Percentiles rank a stretch among this genome's conserved stretches.
Conservation (phyloP, 805 yeast genomes). For the Suhomyces xylopsoci region DNA sequence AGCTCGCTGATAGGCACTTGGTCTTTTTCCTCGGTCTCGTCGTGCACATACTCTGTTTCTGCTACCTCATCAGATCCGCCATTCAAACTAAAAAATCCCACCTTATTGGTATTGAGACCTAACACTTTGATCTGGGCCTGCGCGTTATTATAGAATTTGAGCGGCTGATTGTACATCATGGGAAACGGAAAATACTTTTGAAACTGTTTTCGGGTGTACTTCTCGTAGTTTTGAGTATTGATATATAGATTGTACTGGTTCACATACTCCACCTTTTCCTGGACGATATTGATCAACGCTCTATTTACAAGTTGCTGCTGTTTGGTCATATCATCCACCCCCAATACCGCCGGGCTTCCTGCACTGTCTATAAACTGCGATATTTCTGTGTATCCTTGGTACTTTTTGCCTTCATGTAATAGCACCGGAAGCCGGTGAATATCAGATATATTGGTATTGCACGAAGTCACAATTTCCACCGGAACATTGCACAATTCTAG, state of each 20-base stretch:
- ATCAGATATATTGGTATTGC: conserved; percentile 54
- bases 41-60: conserved; percentile 30
- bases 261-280: conserved; percentile 41
- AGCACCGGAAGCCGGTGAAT: conserved; percentile 51
- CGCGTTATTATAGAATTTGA: conserved; percentile 39
- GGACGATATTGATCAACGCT: conserved; percentile 43
- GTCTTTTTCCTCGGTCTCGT: conserved; percentile 17
- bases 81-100: conserved; percentile 28
- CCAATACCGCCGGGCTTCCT: conserved; percentile 17
- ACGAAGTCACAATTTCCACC: conserved; percentile 48
- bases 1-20: conserved; percentile 33
- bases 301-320: conserved; percentile 39
- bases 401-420: conserved; percentile 18
- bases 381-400: conserved; percentile 43
- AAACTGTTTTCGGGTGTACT: conserved; percentile 55
- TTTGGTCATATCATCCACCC: conserved; percentile 8
- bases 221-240: conserved; percentile 56
- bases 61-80: conserved; percentile 8
- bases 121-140: conserved; percentile 28
- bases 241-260: conserved; percentile 58
- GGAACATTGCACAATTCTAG: conserved; percentile 21
- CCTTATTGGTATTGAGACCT: conserved; percentile 27
- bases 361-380: conserved; percentile 23
- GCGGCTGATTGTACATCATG: conserved; percentile 68
- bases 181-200: conserved; percentile 61